Evolutionary conservation across 495 filamentous ascomycete genomes (phyloP), one percentile per base, ranked within the genome.

Genomic region (Tuber indicum): DNA sequence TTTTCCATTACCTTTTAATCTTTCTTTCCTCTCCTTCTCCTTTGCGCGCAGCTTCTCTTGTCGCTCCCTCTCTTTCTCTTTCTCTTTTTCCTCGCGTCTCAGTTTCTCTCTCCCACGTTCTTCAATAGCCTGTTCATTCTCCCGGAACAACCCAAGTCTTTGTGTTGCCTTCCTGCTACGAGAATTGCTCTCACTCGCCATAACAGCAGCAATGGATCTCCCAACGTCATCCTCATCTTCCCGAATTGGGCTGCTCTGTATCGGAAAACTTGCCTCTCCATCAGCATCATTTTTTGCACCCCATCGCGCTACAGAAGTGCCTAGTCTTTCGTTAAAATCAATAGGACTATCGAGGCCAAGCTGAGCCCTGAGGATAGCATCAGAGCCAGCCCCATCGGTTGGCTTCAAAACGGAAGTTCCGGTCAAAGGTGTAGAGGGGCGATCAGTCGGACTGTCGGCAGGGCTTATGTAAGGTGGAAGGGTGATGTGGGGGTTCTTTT

Each of bases 151-250:
- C 5, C 96, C 90, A 70, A 99, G 85, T 81, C 92, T 93, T 84
- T 99, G 94, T 83, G 93, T 97, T 70, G 95, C 91, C 86, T 99
- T 99, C 76, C 96, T 90, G 85, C 94, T 97, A 77, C 96, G 90
- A 72, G 89, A 89, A 83, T 93, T 92, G 43, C 88, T 91, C 82
- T 97, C 95, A 70, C 78, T 78, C 45, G 82, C 81, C 74, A 82
- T 83, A 70, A 81, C 81, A 71, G 82, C 81, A 32, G 82, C 82
- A 75, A 83, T 82, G 66, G 82, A 79, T 74, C 74, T 62, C 45
- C 79, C 77, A 42, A 76, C 72, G 39, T 80, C 77, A 73, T 80
- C 77, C n/a, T 80, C 77, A 72, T 72, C 32, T 66, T 66, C 58
- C 58, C 58, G 58, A 32, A 36, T 32, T 0, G 26, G 58, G 58